phyloP scores from a whole-genome alignment of 2,329 filamentous ascomycete genomes.

The Davidsoniella neocaledoniae region DNA sequence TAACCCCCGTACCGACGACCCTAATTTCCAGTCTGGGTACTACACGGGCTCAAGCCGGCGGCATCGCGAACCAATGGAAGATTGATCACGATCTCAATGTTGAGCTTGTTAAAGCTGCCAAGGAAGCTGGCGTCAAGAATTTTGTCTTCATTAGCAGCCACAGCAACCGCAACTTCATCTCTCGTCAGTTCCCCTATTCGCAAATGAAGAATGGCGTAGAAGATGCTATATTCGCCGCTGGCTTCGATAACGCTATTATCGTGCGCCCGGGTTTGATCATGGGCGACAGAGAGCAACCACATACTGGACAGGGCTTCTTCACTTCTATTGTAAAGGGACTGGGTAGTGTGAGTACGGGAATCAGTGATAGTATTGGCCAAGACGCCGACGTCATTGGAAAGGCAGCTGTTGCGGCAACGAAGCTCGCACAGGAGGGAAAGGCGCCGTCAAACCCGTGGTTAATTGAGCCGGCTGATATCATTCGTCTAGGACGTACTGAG shows the following conservation, averaged over 20 bases:
- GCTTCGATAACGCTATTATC: conserved; percentile 65
- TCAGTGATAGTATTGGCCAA: conserved; percentile 54
- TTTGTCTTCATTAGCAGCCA: conserved; percentile 60
- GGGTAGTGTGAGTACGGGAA: conserved; percentile 33
- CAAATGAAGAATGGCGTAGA: conserved; percentile 81
- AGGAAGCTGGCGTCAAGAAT: conserved; percentile 50
- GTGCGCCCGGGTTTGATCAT: conserved; percentile 58
- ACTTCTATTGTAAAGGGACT: conserved; percentile 37
- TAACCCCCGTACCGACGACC: conserved; percentile 39
- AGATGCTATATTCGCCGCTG: conserved; percentile 52
- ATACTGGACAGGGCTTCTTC: conserved; percentile 40
- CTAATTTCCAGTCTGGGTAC: conserved; percentile 71
- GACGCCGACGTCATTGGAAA: conserved; percentile 56
- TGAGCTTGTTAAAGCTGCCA: conserved; percentile 58
- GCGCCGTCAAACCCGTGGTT: conserved; percentile 45
- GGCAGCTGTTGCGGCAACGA: conserved; percentile 44
- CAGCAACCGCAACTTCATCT: conserved; percentile 27
- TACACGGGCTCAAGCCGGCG: conserved; percentile 57
- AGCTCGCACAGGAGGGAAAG: conserved; percentile 41
- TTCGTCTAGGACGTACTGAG: conserved; percentile 47
- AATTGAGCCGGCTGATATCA: conserved; percentile 42
- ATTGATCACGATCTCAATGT: conserved; percentile 81
- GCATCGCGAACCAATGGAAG: conserved; percentile 64
- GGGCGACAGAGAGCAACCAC: conserved; percentile 47
- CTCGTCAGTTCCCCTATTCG: conserved; percentile 32